A percentile compares a stretch with the other conserved stretches of the same genome.
Conservation (phyloP, 345 rosid species). For the Hevea brasiliensis region DNA sequence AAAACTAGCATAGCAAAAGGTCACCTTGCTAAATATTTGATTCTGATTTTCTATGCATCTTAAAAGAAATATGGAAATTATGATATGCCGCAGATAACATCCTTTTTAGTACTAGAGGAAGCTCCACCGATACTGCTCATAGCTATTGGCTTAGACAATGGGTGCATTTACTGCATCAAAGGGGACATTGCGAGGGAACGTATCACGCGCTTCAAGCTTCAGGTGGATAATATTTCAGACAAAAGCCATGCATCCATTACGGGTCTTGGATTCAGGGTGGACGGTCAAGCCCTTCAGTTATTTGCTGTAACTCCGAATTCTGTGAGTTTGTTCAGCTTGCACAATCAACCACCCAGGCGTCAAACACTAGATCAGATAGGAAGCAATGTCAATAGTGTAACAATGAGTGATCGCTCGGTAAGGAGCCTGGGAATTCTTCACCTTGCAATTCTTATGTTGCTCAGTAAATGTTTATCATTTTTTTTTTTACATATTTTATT, state of each 20-base stretch:
- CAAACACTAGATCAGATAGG: constrained; percentile 92
- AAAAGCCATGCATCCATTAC: constrained; percentile 50
- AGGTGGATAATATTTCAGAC: constrained; percentile 50
- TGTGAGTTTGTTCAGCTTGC: constrained; percentile 73
- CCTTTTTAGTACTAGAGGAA: constrained; percentile 92
- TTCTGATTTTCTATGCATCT: neutral
- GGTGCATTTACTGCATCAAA: constrained; percentile 85
- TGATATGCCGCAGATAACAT: constrained; percentile 68
- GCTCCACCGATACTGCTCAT: constrained; percentile 89
- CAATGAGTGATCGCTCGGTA: constrained; percentile 96
- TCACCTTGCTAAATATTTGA: neutral
- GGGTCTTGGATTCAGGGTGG: constrained; percentile 86
- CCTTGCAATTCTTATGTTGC: neutral
- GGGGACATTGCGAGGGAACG: constrained; percentile 97
- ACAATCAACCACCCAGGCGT: constrained; percentile 61
- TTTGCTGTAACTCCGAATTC: constrained; percentile 82
- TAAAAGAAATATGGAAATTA: constrained; percentile 1
- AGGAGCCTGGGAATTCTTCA: constrained; percentile 17
- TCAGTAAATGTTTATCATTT: constrained; percentile 5
- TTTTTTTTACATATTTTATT: constrained; percentile 16
- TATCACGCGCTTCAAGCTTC: constrained; percentile 82
- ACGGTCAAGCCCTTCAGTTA: constrained; percentile 82
- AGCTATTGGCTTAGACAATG: constrained; percentile 85
- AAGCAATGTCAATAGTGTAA: constrained; percentile 55
- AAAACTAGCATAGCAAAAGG: neutral